phyloP scores from a whole-genome alignment of 2,329 filamentous ascomycete species.

The Neoarthrinium moseri region DNA sequence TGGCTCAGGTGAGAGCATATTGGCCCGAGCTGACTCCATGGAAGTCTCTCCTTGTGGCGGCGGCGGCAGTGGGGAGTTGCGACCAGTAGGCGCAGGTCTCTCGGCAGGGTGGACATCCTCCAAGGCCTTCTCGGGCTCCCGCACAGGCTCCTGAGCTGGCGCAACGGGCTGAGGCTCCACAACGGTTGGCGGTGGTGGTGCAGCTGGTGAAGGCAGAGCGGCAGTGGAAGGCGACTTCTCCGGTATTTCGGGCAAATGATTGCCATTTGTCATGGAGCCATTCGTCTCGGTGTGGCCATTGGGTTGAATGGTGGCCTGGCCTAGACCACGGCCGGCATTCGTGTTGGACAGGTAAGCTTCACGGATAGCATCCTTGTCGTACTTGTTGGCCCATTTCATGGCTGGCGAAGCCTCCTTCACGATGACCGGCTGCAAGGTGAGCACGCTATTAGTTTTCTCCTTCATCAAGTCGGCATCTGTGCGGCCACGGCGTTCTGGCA shows the following conservation, averaged over 20 bases:
- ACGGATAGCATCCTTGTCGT: slow-evolving; percentile 85
- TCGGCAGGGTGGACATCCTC: slow-evolving; percentile 37
- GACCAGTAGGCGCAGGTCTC: slow-evolving; percentile 28
- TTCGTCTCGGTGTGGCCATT: slow-evolving; percentile 31
- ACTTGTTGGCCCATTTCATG: slow-evolving; percentile 95
- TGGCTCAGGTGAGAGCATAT: slow-evolving; percentile 39
- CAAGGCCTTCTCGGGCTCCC: slow-evolving; percentile 35
- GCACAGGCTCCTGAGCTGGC: slow-evolving; percentile 20
- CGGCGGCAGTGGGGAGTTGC: slow-evolving; percentile 38
- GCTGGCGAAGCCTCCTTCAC: slow-evolving; percentile 86
- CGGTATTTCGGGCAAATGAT: slow-evolving; percentile 37
- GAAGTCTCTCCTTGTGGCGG: slow-evolving; percentile 34
- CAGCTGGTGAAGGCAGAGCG: slow-evolving; percentile 26
- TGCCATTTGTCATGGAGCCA: slow-evolving; percentile 28
- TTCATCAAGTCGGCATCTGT: slow-evolving; percentile 56
- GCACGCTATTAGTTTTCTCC: slow-evolving; percentile 82
- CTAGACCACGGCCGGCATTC: slow-evolving; percentile 67
- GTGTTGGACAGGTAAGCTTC: slow-evolving; percentile 80
- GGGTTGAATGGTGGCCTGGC: slow-evolving; percentile 42
- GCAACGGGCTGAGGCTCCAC: slow-evolving; percentile 15
- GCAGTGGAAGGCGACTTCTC: slow-evolving; percentile 35
- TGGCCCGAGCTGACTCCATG: slow-evolving; percentile 33
- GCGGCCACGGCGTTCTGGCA: slow-evolving; percentile 48
- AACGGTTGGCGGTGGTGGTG: slow-evolving; percentile 12
- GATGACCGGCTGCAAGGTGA: slow-evolving; percentile 83